These are phyloP conservation scores for Komagataella pastoris DNA, from an alignment of 805 yeast species.

Conservation along the genomic window DNA sequence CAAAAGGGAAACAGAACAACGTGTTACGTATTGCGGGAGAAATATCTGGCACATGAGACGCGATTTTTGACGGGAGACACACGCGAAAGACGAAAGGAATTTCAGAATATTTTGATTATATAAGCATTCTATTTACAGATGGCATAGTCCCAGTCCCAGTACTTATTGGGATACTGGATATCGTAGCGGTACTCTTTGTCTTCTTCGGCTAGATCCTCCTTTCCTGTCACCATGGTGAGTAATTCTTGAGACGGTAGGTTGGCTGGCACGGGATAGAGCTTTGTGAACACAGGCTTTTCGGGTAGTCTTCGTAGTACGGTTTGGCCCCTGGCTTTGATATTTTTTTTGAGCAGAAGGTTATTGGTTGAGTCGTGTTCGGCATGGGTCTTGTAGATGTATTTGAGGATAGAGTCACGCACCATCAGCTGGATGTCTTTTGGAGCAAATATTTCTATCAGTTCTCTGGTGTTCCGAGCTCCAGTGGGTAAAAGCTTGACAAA, in stretches of 20 bases:
- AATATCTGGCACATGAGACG: neutral
- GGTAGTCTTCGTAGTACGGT: neutral
- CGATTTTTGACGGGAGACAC: neutral
- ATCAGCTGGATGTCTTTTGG: constrained; percentile 43
- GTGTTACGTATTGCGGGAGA: neutral
- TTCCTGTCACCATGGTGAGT: neutral
- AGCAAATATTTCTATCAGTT: constrained; percentile 33
- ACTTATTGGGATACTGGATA: constrained; percentile 11
- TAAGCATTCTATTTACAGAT: neutral
- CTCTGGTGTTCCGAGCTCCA: constrained; percentile 21
- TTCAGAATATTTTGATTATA: neutral
- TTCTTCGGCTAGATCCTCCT: constrained; percentile 8
- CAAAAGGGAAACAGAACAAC: neutral
- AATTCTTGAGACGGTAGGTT: neutral
- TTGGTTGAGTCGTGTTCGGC: constrained; percentile 7
- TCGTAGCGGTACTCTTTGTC: constrained; percentile 11
- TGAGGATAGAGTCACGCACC: constrained; percentile 24
- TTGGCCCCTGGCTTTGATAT: constrained; percentile 6
- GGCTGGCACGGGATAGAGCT: neutral
- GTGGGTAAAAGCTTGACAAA: constrained; percentile 48
- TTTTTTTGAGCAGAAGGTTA: constrained; percentile 6
- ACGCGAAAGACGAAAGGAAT: neutral
- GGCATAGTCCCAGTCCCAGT: constrained; percentile 12
- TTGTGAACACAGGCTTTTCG: constrained; percentile 1
- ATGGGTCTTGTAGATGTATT: constrained; percentile 13